Conservation (phyloP, 225 moss, liverwort and hornwort species). For the Asterella californica region DNA sequence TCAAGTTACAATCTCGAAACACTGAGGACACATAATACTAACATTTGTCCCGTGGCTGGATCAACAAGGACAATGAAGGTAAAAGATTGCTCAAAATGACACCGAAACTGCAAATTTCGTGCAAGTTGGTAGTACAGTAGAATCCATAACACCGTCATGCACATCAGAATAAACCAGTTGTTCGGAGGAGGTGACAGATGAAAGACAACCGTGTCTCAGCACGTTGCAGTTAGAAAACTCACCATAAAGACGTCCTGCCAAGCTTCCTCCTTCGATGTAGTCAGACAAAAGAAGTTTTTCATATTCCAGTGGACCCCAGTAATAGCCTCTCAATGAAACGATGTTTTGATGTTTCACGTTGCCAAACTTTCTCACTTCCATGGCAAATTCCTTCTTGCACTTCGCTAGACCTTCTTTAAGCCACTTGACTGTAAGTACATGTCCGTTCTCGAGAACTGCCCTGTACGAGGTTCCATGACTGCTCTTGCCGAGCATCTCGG, state of each 20-base stretch:
- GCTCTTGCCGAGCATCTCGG: slow-evolving; percentile 80
- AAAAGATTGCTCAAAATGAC: background rate
- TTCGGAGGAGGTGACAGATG: background rate
- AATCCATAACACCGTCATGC: background rate
- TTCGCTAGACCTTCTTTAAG: slow-evolving; percentile 71
- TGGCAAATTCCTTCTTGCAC: slow-evolving; percentile 69
- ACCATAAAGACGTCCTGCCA: slow-evolving; percentile 70
- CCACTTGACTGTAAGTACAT: slow-evolving; percentile 79
- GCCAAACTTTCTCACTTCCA: slow-evolving; percentile 78
- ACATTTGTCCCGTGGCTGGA: too few species aligned
- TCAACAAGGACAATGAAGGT: background rate
- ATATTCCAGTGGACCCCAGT: slow-evolving; percentile 85
- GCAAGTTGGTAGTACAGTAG: background rate
- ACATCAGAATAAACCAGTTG: background rate
- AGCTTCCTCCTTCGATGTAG: slow-evolving; percentile 64
- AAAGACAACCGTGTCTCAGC: background rate
- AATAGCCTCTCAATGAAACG: slow-evolving; percentile 70
- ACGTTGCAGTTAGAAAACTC: background rate
- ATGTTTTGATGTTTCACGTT: slow-evolving; percentile 80
- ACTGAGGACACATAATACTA: background rate
- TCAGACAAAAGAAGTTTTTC: slow-evolving; percentile 82
- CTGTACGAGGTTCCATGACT: slow-evolving; percentile 87
- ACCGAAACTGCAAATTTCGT: background rate
- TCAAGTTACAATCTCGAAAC: background rate
- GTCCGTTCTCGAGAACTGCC: slow-evolving; percentile 60